Base-by-base conservation (phyloP, 2,329 filamentous ascomycete genomes). In the Aspergillus alliaceus region DNA sequence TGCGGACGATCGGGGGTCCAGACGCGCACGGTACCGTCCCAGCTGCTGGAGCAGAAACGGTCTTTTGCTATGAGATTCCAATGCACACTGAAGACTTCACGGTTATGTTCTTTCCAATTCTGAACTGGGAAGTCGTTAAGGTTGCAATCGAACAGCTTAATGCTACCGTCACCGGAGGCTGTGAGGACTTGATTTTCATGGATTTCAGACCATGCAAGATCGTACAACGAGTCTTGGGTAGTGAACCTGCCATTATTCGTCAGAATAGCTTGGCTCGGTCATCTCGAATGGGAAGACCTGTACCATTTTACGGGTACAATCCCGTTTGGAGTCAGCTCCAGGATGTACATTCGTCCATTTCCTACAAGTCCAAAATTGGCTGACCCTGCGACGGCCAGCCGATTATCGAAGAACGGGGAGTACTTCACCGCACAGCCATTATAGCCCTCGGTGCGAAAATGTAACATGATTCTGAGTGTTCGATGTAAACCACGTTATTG, bases 381-480 rank as follows among this genome's bases (percentile, higher is more conserved):
- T n/a, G 92, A 90, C 1, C 90, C 84, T 29, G 91, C 90, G 67
- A 97, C 92, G 56, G 93, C 93, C 63, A 99, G 86, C 62, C 93
- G 88, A 64, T 90, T 95, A 79, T 98, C 95, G 80, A 96, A 96
- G 80, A 97, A 99, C 6, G 95, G 95, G 55, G 93, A 98, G 82
- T 98, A 99, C 78, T 97, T 96, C 76, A 97, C 92, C 66, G 90
- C 91, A 78, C 96, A 97, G 69, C 93, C 93, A 76, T 98, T 96
- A 83, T 86, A 98, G 69, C 95, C 95, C 72, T 91, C 84, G 22
- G 95, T 98, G 63, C 90, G 89, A 79, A 90, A 98, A 78, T 97
- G 92, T 67, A 98, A 88, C 92, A 98, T 97, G 53, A 62, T 79
- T 67, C 59, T 46, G 20, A 22, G 22, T 12, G 15, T 24, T 14